These are phyloP conservation scores for Dioscorea zingiberensis DNA, from an alignment of 106 monocot species.

Conservation along the genomic window DNA sequence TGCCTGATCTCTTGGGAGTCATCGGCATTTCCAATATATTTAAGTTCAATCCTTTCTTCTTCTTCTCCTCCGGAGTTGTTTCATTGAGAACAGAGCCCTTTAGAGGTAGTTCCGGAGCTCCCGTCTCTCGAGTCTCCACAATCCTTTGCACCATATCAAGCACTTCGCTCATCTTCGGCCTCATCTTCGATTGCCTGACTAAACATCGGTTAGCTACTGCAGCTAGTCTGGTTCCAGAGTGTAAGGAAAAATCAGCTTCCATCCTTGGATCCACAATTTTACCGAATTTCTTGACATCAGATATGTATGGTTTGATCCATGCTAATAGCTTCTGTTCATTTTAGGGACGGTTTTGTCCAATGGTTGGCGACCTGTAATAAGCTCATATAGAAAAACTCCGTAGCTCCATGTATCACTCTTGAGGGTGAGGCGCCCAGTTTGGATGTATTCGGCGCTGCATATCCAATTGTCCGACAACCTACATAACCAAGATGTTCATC, in stretches of 20 bases:
- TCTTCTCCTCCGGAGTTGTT: slow-evolving; percentile 8
- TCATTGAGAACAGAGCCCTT: not conserved
- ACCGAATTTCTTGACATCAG: slow-evolving; percentile 50
- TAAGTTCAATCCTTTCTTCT: slow-evolving; percentile 19
- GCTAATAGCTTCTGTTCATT: slow-evolving; percentile 76
- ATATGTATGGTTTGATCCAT: slow-evolving; percentile 64
- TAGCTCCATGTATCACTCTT: slow-evolving; percentile 92
- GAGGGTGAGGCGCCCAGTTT: slow-evolving; percentile 59
- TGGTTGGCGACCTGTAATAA: slow-evolving; percentile 72
- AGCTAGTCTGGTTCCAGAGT: slow-evolving; percentile 49
- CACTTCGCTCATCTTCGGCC: slow-evolving; percentile 94
- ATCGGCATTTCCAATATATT: slow-evolving; percentile 1
- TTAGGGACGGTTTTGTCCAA: slow-evolving; percentile 70
- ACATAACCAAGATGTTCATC: not conserved
- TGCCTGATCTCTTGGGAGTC: slow-evolving; percentile 8
- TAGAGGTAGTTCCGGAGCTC: slow-evolving; percentile 23
- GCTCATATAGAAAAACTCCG: slow-evolving; percentile 88
- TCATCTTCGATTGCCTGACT: slow-evolving; percentile 31
- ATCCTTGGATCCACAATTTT: slow-evolving; percentile 63
- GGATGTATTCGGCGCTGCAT: slow-evolving; percentile 86
- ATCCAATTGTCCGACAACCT: slow-evolving; percentile 86
- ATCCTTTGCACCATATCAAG: slow-evolving; percentile 50
- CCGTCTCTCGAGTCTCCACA: slow-evolving; percentile 33
- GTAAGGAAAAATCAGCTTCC: slow-evolving; percentile 30
- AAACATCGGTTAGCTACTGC: slow-evolving; percentile 69